Percentiles rank a stretch among this genome's conserved stretches.
phyloP scores from a whole-genome alignment of 495 filamentous ascomycete genomes.

The Diplogelasinospora grovesii region DNA sequence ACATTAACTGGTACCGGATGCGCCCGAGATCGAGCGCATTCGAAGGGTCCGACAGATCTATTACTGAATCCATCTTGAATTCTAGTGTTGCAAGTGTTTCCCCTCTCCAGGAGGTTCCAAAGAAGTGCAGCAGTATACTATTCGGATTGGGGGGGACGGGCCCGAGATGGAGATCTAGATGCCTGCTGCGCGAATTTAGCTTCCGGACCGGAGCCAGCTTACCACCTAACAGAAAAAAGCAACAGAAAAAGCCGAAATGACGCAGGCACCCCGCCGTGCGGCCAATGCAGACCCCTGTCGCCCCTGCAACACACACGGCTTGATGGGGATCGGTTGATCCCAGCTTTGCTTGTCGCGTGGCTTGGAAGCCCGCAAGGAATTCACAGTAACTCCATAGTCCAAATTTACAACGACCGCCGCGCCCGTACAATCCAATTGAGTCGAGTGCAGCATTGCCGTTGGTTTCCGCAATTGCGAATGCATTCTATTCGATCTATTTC shows the following conservation, averaged over 20 bases:
- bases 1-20: slow-evolving; percentile 96
- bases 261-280: slow-evolving; percentile 4
- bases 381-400: too few relatives aligned
- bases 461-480: not conserved
- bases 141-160: too few relatives aligned
- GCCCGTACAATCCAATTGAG: too few relatives aligned
- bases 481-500: too few relatives aligned
- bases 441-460: too few relatives aligned
- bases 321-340: too few relatives aligned
- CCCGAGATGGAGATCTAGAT: too few relatives aligned
- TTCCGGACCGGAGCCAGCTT: slow-evolving; percentile 6
- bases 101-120: too few relatives aligned
- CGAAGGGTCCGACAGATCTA: slow-evolving; percentile 75
- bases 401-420: too few relatives aligned
- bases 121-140: too few relatives aligned
- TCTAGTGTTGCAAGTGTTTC: not conserved
- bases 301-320: slow-evolving; percentile 5
- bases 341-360: slow-evolving; percentile 10
- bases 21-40: slow-evolving; percentile 84
- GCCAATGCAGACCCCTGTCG: slow-evolving; percentile 11
- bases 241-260: slow-evolving; percentile 4
- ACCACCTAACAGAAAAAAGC: too few relatives aligned
- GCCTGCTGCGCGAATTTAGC: not conserved
- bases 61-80: slow-evolving; percentile 75
- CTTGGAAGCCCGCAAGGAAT: too few relatives aligned